phyloP scores from a whole-genome alignment of 768 basidiomycete species.

The Tulasnella sp. region DNA sequence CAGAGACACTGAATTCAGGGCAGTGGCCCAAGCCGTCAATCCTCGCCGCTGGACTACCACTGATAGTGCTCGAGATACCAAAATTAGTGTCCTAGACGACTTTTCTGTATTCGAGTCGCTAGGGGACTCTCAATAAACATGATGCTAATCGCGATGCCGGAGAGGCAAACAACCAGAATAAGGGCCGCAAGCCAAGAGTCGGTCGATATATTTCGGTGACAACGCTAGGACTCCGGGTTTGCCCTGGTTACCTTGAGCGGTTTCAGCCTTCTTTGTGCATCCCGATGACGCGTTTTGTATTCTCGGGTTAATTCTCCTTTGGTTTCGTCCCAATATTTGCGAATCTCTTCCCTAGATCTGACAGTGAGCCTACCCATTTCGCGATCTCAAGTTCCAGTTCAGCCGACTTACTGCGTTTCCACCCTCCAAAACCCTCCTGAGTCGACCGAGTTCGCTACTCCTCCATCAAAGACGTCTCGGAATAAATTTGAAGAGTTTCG shows the following conservation, averaged over 20 bases:
- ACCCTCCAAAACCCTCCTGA: conserved; percentile 32
- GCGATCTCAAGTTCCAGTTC: background rate
- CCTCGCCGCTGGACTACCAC: too few relatives aligned
- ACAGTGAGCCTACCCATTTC: background rate
- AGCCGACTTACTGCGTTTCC: conserved; percentile 34
- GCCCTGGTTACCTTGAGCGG: background rate
- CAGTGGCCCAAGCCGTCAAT: too few relatives aligned
- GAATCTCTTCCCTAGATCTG: conserved; percentile 36
- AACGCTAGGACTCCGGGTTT: background rate
- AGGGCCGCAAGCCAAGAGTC: too few relatives aligned
- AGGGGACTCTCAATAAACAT: too few relatives aligned
- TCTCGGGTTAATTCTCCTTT: conserved; percentile 39
- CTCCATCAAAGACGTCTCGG: conserved; percentile 2
- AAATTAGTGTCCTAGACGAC: too few relatives aligned
- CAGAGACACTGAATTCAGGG: too few relatives aligned
- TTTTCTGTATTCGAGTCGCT: too few relatives aligned
- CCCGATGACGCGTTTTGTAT: conserved; percentile 40
- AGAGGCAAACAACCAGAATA: too few relatives aligned
- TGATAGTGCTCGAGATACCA: too few relatives aligned
- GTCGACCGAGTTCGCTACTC: conserved; percentile 28
- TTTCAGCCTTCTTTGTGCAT: conserved; percentile 38
- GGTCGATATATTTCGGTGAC: too few relatives aligned
- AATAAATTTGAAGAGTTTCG: background rate
- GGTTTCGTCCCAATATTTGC: conserved; percentile 38
- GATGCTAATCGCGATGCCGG: too few relatives aligned